Evolutionary conservation across 257 asterid genomes (phyloP).

Genomic region (Rauvolfia tetraphylla): DNA sequence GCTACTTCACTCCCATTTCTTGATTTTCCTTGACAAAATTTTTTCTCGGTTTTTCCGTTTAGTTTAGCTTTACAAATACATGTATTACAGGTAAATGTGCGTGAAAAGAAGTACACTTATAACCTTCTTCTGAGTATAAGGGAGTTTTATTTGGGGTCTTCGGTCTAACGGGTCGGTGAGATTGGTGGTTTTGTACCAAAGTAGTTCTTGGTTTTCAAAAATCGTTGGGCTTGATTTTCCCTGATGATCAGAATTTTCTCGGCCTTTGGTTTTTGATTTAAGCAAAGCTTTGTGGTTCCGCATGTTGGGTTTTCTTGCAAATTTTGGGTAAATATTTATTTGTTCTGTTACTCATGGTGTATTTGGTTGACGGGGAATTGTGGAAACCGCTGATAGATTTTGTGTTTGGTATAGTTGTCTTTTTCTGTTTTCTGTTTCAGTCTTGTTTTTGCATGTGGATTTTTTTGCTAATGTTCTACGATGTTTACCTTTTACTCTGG

Average conservation of each 20-base stretch:
- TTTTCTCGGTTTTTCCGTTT: slow-evolving; percentile 1
- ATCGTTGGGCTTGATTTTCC: not conserved
- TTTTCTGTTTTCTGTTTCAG: not conserved
- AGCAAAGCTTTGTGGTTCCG: slow-evolving; percentile 13
- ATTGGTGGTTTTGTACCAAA: not conserved
- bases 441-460: not conserved
- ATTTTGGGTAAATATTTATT: not conserved
- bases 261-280: slow-evolving; percentile 6
- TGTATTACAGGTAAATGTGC: not conserved
- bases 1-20: not conserved
- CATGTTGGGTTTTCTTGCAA: slow-evolving; percentile 19
- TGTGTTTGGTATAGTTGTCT: not conserved
- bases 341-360: not conserved
- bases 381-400: not conserved
- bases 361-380: not conserved
- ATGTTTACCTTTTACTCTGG: not conserved
- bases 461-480: not conserved
- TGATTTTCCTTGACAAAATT: not conserved
- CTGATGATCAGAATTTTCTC: not conserved
- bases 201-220: not conserved
- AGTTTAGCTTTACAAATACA: slow-evolving; percentile 5
- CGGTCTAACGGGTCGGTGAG: not conserved
- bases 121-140: not conserved
- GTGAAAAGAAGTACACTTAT: not conserved
- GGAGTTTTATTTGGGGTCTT: not conserved